These are phyloP conservation scores for Fusarium nygamai DNA, from an alignment of 2,329 filamentous ascomycete genomes.

Conservation along the genomic window DNA sequence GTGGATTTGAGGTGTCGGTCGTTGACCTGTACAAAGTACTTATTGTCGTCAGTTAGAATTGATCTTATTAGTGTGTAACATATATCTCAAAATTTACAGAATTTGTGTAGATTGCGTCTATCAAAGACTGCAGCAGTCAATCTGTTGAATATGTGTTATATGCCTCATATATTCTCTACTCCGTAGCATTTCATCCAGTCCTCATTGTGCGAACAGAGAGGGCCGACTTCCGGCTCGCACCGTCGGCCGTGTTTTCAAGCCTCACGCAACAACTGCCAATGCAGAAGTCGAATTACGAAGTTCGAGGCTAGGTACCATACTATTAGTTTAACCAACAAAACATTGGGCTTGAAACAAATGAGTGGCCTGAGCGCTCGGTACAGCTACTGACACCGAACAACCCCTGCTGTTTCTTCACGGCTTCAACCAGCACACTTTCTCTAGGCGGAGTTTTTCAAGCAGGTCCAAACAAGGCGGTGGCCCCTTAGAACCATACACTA, in stretches of 20 bases:
- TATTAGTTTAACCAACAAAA: background rate
- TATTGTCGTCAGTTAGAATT: background rate
- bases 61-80: background rate
- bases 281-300: background rate
- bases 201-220: background rate
- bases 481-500: background rate
- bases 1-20: background rate
- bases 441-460: background rate
- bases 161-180: background rate
- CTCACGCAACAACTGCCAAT: background rate
- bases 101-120: background rate
- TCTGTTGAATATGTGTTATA: background rate
- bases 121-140: background rate
- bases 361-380: background rate
- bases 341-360: background rate
- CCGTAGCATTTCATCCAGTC: background rate
- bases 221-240: background rate
- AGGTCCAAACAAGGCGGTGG: background rate
- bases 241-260: background rate
- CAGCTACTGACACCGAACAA: background rate
- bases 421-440: background rate
- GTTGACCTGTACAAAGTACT: background rate
- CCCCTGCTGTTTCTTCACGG: background rate
- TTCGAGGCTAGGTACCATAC: background rate
- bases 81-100: background rate